These are phyloP conservation scores for Ophiostoma quercus DNA, from an alignment of 2,329 filamentous ascomycete species.

Conservation along the genomic window DNA sequence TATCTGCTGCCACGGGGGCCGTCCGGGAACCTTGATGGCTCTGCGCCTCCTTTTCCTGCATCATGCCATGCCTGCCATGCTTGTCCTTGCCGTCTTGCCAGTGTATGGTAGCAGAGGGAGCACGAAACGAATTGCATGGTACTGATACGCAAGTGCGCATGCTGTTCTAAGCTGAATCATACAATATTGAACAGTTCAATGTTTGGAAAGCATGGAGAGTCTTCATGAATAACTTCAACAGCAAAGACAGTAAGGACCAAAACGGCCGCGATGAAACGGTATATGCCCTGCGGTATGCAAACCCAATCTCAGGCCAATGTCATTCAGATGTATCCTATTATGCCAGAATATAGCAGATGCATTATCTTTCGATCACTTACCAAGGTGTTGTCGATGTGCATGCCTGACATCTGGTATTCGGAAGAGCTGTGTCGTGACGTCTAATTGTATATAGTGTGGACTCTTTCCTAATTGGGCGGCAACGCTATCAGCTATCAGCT, in stretches of 20 bases:
- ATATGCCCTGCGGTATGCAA: too few relatives aligned
- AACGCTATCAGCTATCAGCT: too few relatives aligned
- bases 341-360: too few relatives aligned
- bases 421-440: background rate
- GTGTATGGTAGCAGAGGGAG: background rate
- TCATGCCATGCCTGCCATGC: too few relatives aligned
- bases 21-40: slow-evolving; percentile 1
- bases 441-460: background rate
- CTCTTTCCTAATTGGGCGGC: background rate
- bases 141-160: background rate
- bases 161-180: too few relatives aligned
- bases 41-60: background rate
- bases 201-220: too few relatives aligned
- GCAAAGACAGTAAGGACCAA: too few relatives aligned
- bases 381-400: background rate
- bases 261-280: too few relatives aligned
- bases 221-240: too few relatives aligned
- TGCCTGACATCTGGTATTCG: background rate
- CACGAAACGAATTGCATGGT: background rate
- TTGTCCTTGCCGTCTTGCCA: background rate
- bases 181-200: too few relatives aligned
- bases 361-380: background rate
- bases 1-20: background rate
- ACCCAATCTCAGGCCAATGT: too few relatives aligned
- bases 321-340: background rate